phyloP scores from a whole-genome alignment of 306 rosid species.

The Arachis stenosperma region DNA sequence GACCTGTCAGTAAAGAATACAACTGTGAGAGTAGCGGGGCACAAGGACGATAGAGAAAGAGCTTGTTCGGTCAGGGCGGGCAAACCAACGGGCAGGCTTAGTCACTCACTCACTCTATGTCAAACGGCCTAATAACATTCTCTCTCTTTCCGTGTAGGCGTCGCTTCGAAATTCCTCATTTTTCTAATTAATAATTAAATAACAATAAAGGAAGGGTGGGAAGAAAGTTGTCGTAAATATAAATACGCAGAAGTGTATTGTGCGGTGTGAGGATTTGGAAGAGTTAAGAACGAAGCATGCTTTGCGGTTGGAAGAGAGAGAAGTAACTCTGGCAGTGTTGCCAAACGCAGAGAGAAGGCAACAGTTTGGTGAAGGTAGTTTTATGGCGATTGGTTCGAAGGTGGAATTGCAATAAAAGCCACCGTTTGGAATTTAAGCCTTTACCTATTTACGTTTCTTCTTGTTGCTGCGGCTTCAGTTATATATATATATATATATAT shows the following conservation, averaged over 20 bases:
- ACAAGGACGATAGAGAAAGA: neutral
- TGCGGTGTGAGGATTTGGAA: constrained; percentile 19
- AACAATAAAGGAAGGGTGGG: neutral
- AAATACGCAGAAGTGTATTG: constrained; percentile 17
- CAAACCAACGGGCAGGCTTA: constrained; percentile 42
- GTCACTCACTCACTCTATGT: constrained; percentile 54
- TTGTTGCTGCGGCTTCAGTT: neutral
- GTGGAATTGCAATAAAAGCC: constrained; percentile 47
- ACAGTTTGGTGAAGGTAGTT: constrained; percentile 54
- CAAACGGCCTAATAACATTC: constrained; percentile 25
- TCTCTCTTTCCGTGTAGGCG: constrained; percentile 31
- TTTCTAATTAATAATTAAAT: constrained; percentile 11
- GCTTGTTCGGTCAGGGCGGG: constrained; percentile 37
- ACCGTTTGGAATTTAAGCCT: constrained; percentile 38
- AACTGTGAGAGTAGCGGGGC: neutral
- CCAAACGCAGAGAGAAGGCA: constrained; percentile 31
- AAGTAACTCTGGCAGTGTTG: constrained; percentile 37
- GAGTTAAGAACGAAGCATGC: constrained; percentile 57
- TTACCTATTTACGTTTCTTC: constrained; percentile 16
- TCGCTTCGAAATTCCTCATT: constrained; percentile 13
- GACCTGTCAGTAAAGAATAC: constrained; percentile 14
- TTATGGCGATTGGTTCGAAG: constrained; percentile 54
- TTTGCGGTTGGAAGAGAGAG: constrained; percentile 39
- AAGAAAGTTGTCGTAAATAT: constrained; percentile 34
- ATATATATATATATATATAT: neutral